Conservation (phyloP, 371 early-diverging fungal genomes). For the Lichtheimia hyalospora region DNA sequence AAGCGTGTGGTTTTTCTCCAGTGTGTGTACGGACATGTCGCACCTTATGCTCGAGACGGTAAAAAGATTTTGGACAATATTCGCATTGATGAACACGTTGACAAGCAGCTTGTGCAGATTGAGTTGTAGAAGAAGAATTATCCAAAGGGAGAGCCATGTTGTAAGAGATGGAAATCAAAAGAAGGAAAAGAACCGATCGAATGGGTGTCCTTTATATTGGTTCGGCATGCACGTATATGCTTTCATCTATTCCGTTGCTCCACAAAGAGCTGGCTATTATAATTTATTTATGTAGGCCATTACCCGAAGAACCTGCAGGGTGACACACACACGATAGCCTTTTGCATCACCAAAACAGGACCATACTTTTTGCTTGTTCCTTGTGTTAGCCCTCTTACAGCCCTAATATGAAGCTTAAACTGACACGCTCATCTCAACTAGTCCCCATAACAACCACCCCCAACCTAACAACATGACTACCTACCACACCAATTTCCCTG, state of each 20-base stretch:
- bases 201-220: background rate
- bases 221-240: background rate
- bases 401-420: too few relatives aligned
- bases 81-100: conserved; percentile 74
- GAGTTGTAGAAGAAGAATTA: background rate
- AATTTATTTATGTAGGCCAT: conserved; percentile 9
- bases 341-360: too few relatives aligned
- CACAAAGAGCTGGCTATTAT: conserved; percentile 1
- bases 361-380: too few relatives aligned
- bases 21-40: conserved; percentile 89
- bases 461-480: too few relatives aligned
- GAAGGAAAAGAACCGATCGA: conserved; percentile 3
- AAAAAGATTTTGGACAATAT: conserved; percentile 74
- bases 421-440: too few relatives aligned
- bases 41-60: conserved; percentile 75
- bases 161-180: background rate
- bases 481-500: too few relatives aligned
- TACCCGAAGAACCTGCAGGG: background rate
- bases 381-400: too few relatives aligned
- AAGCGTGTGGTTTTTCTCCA: conserved; percentile 84
- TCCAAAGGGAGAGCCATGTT: too few relatives aligned
- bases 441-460: too few relatives aligned
- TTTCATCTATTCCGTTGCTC: background rate
- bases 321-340: background rate
- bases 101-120: conserved; percentile 28